Evolutionary conservation across 495 filamentous ascomycete genomes (phyloP).

Genomic region (Aspergillus heteromorphus): DNA sequence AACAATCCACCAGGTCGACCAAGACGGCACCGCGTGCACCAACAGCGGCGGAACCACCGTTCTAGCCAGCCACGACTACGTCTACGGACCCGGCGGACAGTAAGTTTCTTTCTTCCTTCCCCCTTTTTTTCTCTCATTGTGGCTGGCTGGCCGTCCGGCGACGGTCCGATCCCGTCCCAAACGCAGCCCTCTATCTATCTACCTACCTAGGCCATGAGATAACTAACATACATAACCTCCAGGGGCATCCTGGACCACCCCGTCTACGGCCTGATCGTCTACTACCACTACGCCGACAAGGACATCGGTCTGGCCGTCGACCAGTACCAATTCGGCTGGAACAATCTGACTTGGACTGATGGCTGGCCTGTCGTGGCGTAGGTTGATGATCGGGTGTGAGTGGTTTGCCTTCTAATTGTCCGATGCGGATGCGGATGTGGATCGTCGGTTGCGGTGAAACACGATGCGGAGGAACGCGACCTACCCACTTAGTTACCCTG

Average conservation of each 20-base stretch:
- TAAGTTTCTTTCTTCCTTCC: conserved; percentile 11
- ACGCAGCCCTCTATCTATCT: too few relatives aligned
- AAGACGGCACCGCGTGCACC: conserved; percentile 49
- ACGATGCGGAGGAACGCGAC: too few relatives aligned
- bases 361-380: conserved; percentile 51
- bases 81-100: conserved; percentile 71
- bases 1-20: conserved; percentile 42
- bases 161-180: background rate
- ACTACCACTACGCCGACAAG: conserved; percentile 64
- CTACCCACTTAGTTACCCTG: too few relatives aligned
- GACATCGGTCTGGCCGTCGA: conserved; percentile 42
- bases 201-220: too few relatives aligned
- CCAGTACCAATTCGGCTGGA: conserved; percentile 62
- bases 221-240: background rate
- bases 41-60: conserved; percentile 58
- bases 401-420: background rate
- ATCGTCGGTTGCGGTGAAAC: too few relatives aligned
- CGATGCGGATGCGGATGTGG: too few relatives aligned
- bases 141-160: background rate
- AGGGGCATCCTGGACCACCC: conserved; percentile 43
- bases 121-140: too few relatives aligned
- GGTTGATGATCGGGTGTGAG: background rate
- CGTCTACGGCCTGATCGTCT: conserved; percentile 51
- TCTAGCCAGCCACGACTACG: conserved; percentile 53
- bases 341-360: conserved; percentile 51